phyloP scores from a whole-genome alignment of 805 yeast genomes.

The Jamesozyma spencerorum region DNA sequence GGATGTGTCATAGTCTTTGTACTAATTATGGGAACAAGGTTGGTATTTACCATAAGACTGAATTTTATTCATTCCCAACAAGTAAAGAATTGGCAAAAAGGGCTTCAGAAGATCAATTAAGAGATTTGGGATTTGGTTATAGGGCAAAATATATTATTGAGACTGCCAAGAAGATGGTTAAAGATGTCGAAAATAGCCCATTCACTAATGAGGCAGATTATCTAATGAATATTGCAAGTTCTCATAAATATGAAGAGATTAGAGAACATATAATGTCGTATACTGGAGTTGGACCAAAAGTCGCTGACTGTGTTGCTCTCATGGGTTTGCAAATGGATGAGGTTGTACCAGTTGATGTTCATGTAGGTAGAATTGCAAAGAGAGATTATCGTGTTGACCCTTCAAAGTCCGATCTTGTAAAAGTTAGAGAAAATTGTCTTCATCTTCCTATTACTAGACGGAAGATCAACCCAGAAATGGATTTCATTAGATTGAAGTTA shows the following conservation, averaged over 20 bases:
- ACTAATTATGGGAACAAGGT: slow-evolving; percentile 57
- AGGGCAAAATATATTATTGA: slow-evolving; percentile 79
- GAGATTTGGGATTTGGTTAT: slow-evolving; percentile 67
- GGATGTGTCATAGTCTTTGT: slow-evolving; percentile 81
- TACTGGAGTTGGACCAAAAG: slow-evolving; percentile 94
- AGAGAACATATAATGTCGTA: slow-evolving; percentile 44
- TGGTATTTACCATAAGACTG: slow-evolving; percentile 41
- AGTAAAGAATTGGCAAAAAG: slow-evolving; percentile 41
- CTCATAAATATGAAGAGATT: slow-evolving; percentile 34
- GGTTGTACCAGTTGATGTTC: slow-evolving; percentile 92
- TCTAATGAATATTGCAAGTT: slow-evolving; percentile 30
- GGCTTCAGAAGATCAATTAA: slow-evolving; percentile 37
- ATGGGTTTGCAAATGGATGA: slow-evolving; percentile 62
- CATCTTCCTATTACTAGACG: slow-evolving; percentile 21
- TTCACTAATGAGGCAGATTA: slow-evolving; percentile 26
- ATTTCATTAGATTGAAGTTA: slow-evolving; percentile 50
- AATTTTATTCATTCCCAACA: slow-evolving; percentile 66
- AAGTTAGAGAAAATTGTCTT: slow-evolving; percentile 21
- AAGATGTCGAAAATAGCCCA: slow-evolving; percentile 19
- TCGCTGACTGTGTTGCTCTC: slow-evolving; percentile 90
- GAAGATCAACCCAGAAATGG: slow-evolving; percentile 30
- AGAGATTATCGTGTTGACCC: slow-evolving; percentile 57
- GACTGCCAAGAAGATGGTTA: slow-evolving; percentile 54
- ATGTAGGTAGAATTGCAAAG: slow-evolving; percentile 81
- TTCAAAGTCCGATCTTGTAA: slow-evolving; percentile 25